Percentiles rank a stretch among this genome's conserved stretches.
Conservation (phyloP, 805 yeast species). For the Brettanomyces bruxellensis region DNA sequence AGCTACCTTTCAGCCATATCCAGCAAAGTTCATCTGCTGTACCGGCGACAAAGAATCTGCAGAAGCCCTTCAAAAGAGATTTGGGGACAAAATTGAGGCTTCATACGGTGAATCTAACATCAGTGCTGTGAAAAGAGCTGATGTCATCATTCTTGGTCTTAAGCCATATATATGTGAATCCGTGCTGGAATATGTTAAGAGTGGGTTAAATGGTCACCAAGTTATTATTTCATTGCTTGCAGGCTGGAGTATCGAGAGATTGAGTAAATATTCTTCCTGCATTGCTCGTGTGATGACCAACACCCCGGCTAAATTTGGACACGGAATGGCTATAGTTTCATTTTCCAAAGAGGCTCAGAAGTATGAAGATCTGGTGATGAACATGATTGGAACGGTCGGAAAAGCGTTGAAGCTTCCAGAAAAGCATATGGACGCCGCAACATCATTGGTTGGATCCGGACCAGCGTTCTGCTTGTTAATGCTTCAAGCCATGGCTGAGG, state of each 20-base stretch:
- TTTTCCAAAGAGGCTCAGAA: conserved; percentile 44
- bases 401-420: conserved; percentile 66
- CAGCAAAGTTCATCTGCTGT: conserved; percentile 70
- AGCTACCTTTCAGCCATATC: conserved; percentile 42
- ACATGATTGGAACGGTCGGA: conserved; percentile 57
- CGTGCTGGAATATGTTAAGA: conserved; percentile 44
- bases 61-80: conserved; percentile 36
- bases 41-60: conserved; percentile 50
- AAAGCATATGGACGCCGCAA: conserved; percentile 92
- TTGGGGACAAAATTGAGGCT: conserved; percentile 44
- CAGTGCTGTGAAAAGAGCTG: conserved; percentile 52
- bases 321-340: conserved; percentile 91
- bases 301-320: conserved; percentile 89
- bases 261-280: conserved; percentile 40
- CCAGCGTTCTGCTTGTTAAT: conserved; percentile 88
- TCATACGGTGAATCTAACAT: conserved; percentile 41
- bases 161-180: conserved; percentile 72
- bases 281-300: conserved; percentile 96
- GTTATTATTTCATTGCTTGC: conserved; percentile 74
- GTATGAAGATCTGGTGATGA: conserved; percentile 39
- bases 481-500: conserved; percentile 88
- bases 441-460: conserved; percentile 91
- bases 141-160: conserved; percentile 72
- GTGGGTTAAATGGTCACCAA: conserved; percentile 28
- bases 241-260: conserved; percentile 79